A percentile compares a stretch with the other conserved stretches of the same genome.
Conservation (phyloP, 192 early-diverging fungal species). For the Coemansia sp. region DNA sequence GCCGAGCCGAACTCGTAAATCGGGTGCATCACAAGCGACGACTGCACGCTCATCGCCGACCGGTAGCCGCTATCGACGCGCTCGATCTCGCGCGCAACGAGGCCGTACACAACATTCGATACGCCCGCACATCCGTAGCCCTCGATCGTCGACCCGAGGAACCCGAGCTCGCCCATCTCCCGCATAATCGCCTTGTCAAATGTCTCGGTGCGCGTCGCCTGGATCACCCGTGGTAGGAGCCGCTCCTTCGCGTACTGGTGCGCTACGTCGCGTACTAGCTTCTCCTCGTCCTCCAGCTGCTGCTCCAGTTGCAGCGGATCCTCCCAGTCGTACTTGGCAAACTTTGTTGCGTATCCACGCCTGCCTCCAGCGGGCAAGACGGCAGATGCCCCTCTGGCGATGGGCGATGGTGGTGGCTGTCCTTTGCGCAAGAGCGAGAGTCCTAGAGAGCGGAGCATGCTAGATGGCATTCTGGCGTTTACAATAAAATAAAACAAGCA, state of each 20-base stretch:
- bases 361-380: not conserved
- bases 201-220: slow-evolving; percentile 83
- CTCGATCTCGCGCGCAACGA: slow-evolving; percentile 96
- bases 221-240: slow-evolving; percentile 79
- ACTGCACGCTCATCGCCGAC: slow-evolving; percentile 97
- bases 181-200: slow-evolving; percentile 89
- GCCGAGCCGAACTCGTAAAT: slow-evolving; percentile 94
- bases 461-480: not conserved
- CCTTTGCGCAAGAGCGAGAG: not conserved
- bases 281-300: slow-evolving; percentile 91
- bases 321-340: slow-evolving; percentile 78
- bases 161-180: slow-evolving; percentile 92
- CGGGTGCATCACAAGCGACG: slow-evolving; percentile 98
- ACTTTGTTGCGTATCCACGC: slow-evolving; percentile 45
- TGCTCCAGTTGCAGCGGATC: slow-evolving; percentile 84
- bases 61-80: slow-evolving; percentile 95
- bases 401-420: not conserved
- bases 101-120: slow-evolving; percentile 94
- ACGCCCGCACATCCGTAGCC: slow-evolving; percentile 98
- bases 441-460: not conserved
- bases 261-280: slow-evolving; percentile 78
- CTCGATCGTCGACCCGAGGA: slow-evolving; percentile 92
- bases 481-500: not conserved
- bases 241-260: slow-evolving; percentile 85
- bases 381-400: not conserved